These are phyloP conservation scores for Brassica carinata DNA, from an alignment of 345 rosid genomes.

Conservation along the genomic window DNA sequence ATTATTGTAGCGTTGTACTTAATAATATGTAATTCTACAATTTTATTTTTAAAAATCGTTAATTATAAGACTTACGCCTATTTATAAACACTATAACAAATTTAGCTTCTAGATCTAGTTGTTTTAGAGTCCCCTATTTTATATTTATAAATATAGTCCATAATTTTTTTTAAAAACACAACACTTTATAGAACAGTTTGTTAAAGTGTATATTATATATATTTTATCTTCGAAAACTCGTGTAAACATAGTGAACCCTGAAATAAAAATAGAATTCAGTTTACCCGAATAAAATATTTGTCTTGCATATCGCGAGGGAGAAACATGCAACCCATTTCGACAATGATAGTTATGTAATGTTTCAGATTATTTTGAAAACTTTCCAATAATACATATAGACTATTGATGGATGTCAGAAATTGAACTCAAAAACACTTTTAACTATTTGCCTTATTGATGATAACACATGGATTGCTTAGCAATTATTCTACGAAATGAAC, in stretches of 20 bases:
- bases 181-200: background rate
- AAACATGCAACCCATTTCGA: background rate
- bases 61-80: background rate
- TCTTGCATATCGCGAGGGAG: background rate
- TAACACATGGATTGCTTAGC: slow-evolving; percentile 6
- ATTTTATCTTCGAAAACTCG: background rate
- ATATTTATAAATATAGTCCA: background rate
- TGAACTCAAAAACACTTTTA: background rate
- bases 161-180: background rate
- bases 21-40: background rate
- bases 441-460: background rate
- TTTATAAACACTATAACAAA: background rate
- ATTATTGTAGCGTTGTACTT: background rate
- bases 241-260: background rate
- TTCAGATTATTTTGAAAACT: background rate
- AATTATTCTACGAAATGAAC: background rate
- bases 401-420: background rate
- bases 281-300: background rate
- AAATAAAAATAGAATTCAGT: background rate
- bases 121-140: background rate
- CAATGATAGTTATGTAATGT: background rate
- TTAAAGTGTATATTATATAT: background rate
- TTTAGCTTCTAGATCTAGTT: background rate
- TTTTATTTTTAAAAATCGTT: background rate
- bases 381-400: background rate